Percentiles rank a stretch among this genome's conserved stretches.
These are phyloP conservation scores for Evernia prunastri DNA, from an alignment of 495 filamentous ascomycete genomes.

Conservation along the genomic window DNA sequence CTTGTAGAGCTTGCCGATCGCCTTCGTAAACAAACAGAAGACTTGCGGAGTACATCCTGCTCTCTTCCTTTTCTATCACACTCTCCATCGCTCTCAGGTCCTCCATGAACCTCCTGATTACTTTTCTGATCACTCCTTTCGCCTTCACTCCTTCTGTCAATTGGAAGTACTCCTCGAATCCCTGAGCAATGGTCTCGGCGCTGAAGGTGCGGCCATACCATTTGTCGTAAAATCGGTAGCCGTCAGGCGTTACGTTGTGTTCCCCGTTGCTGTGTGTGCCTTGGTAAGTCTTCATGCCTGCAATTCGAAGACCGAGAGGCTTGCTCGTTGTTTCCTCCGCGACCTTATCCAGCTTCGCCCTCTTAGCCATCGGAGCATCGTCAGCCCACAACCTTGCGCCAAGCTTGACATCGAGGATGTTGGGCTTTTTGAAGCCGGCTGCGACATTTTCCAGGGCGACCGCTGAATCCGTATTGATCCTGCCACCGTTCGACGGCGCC, in stretches of 20 bases:
- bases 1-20: slow-evolving; percentile 60
- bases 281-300: slow-evolving; percentile 89
- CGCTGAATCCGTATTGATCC: slow-evolving; percentile 64
- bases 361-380: slow-evolving; percentile 69
- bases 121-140: slow-evolving; percentile 39
- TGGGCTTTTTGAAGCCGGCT: slow-evolving; percentile 72
- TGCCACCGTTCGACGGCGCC: slow-evolving; percentile 47
- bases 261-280: slow-evolving; percentile 42
- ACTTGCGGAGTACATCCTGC: slow-evolving; percentile 89
- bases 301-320: slow-evolving; percentile 77
- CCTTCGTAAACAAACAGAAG: slow-evolving; percentile 91
- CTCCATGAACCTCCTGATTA: slow-evolving; percentile 52
- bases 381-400: slow-evolving; percentile 82
- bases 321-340: slow-evolving; percentile 72
- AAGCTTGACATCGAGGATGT: slow-evolving; percentile 93
- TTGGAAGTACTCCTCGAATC: slow-evolving; percentile 70
- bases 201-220: slow-evolving; percentile 74
- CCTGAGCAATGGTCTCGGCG: slow-evolving; percentile 62
- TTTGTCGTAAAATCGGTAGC: slow-evolving; percentile 77
- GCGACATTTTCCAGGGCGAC: slow-evolving; percentile 87
- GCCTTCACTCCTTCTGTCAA: slow-evolving; percentile 54
- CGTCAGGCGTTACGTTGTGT: slow-evolving; percentile 40
- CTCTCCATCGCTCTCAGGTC: slow-evolving; percentile 60
- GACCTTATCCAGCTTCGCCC: slow-evolving; percentile 70
- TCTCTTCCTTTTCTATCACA: slow-evolving; percentile 68